Percentiles rank a stretch among this genome's conserved stretches.
Conservation (phyloP, 176 grass and related monocot genomes). For the Dendrocalamus sinicus region DNA sequence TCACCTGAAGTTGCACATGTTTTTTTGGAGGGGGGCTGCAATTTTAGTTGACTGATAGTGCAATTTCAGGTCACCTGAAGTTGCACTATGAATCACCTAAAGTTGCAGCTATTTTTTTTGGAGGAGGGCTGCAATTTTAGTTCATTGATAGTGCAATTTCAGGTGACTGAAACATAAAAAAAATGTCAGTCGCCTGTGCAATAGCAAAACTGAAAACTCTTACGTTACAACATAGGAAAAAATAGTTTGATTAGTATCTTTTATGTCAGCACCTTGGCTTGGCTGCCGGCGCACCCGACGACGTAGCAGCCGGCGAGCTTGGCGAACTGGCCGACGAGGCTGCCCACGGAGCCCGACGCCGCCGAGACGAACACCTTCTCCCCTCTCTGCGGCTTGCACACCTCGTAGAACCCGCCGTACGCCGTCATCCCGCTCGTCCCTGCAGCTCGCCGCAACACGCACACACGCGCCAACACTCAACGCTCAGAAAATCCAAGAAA, state of each 20-base stretch:
- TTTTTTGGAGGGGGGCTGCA: too few relatives aligned
- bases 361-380: conserved; percentile 13
- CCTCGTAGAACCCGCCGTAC: conserved; percentile 38
- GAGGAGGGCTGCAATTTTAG: too few relatives aligned
- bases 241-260: neutral
- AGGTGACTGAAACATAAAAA: too few relatives aligned
- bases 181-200: too few relatives aligned
- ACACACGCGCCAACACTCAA: neutral
- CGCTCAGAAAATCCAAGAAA: neutral
- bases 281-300: conserved; percentile 59
- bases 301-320: conserved; percentile 68
- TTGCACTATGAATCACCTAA: too few relatives aligned
- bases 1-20: too few relatives aligned
- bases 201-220: too few relatives aligned
- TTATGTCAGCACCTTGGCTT: conserved; percentile 25
- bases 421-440: conserved; percentile 46
- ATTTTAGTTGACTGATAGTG: too few relatives aligned
- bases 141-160: too few relatives aligned
- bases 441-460: neutral
- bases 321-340: conserved; percentile 67
- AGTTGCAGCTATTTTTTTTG: too few relatives aligned
- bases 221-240: too few relatives aligned
- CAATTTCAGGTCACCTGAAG: too few relatives aligned
- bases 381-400: conserved; percentile 34
- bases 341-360: neutral